Percentiles rank a stretch among this genome's conserved stretches.
These are phyloP conservation scores for Phytophthora megakarya DNA, from an alignment of 352 stramenopile genomes.

Conservation along the genomic window DNA sequence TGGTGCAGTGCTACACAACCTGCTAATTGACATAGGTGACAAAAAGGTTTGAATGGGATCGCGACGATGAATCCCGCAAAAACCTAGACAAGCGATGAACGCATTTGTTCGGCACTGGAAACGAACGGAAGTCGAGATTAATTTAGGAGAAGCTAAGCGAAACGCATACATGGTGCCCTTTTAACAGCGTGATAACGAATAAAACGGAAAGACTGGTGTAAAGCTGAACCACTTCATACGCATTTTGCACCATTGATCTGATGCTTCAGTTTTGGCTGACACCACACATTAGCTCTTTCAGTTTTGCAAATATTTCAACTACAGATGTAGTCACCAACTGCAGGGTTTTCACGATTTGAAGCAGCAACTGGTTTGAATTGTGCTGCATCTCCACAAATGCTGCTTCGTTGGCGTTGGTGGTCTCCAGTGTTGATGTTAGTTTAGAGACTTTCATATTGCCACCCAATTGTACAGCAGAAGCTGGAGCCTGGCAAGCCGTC, in stretches of 20 bases:
- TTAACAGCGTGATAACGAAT: constrained; percentile 14
- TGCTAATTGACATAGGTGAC: no score
- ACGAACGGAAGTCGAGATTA: constrained; percentile 17
- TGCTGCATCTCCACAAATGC: not conserved
- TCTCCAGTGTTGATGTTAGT: not conserved
- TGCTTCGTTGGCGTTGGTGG: constrained; percentile 6
- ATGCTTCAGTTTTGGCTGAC: not conserved
- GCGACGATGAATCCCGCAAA: not conserved
- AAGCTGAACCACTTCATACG: not conserved
- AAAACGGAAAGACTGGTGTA: not conserved
- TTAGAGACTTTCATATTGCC: not conserved
- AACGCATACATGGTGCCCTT: constrained; percentile 18
- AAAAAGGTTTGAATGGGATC: constrained; percentile 7
- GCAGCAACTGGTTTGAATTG: not conserved
- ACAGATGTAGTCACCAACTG: constrained; percentile 3
- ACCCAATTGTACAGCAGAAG: not conserved
- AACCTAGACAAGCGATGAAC: constrained; percentile 6
- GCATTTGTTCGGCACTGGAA: constrained; percentile 13
- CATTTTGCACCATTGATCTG: no score
- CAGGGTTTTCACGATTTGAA: not conserved
- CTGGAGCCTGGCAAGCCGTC: not conserved
- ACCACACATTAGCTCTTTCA: not conserved
- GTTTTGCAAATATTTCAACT: constrained; percentile 3
- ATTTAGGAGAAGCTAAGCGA: constrained; percentile 13
- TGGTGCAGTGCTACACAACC: no score